Percentiles rank a stretch among this genome's conserved stretches.
Evolutionary conservation across 345 rosid species (phyloP).

Genomic region (Atalantia buxifolia): DNA sequence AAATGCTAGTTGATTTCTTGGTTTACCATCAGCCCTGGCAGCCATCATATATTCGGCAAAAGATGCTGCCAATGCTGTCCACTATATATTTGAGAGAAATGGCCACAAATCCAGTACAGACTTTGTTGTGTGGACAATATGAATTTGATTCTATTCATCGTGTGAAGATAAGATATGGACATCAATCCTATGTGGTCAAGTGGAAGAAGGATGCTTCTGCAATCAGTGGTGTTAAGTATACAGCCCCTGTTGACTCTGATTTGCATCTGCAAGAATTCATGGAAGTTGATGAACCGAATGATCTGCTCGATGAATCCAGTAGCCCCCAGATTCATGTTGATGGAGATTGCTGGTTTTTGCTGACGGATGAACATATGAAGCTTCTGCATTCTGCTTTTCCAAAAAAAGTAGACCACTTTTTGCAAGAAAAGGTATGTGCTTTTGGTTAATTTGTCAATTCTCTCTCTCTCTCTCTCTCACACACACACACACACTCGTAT

Average conservation of each 20-base stretch:
- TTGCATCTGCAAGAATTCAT: constrained; percentile 32
- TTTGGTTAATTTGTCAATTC: background rate
- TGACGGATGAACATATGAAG: constrained; percentile 74
- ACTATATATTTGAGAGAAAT: constrained; percentile 70
- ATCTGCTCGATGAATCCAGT: constrained; percentile 42
- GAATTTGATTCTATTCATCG: constrained; percentile 78
- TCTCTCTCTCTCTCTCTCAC: background rate
- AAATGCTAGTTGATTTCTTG: constrained; percentile 75
- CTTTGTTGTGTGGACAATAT: constrained; percentile 55
- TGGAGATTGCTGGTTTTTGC: constrained; percentile 46
- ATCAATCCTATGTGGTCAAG: constrained; percentile 59
- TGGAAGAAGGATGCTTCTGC: constrained; percentile 57
- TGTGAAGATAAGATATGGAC: constrained; percentile 61
- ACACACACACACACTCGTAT: no score
- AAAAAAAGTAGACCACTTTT: constrained; percentile 51
- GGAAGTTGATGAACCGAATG: constrained; percentile 46
- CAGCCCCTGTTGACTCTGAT: constrained; percentile 24
- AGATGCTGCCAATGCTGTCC: constrained; percentile 78
- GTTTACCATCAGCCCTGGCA: constrained; percentile 70
- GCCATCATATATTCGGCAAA: constrained; percentile 68
- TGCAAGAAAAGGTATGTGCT: constrained; percentile 58
- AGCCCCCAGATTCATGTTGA: constrained; percentile 50
- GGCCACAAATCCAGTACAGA: constrained; percentile 37
- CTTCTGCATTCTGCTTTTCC: constrained; percentile 75
- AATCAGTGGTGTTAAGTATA: constrained; percentile 19